These are phyloP conservation scores for Leccinum pseudoinsigne DNA, from an alignment of 1,284 basidiomycete genomes.

Conservation along the genomic window DNA sequence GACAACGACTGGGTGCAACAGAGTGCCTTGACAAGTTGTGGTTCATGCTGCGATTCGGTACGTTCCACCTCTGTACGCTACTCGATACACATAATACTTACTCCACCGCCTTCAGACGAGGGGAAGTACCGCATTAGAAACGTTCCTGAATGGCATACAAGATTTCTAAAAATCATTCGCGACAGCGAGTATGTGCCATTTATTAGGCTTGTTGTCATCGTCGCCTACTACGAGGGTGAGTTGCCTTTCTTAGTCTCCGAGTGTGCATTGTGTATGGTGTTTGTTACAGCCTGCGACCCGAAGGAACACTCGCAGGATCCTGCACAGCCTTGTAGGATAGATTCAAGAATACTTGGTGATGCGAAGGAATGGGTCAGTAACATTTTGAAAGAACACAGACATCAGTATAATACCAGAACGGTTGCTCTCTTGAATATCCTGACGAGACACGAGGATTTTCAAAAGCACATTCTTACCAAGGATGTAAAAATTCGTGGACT, in stretches of 20 bases:
- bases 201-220: slow-evolving; percentile 7
- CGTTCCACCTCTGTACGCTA: background rate
- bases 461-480: slow-evolving; percentile 12
- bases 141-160: slow-evolving; percentile 10
- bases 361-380: slow-evolving; percentile 9
- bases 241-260: slow-evolving; percentile 6
- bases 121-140: slow-evolving; percentile 22
- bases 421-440: slow-evolving; percentile 24
- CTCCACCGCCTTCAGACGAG: slow-evolving; percentile 16
- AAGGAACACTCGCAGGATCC: background rate
- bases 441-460: slow-evolving; percentile 17
- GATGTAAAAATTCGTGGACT: slow-evolving; percentile 15
- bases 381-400: slow-evolving; percentile 12
- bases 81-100: background rate
- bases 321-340: background rate
- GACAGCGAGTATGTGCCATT: slow-evolving; percentile 10
- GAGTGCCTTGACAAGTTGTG: background rate
- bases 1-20: background rate
- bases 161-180: slow-evolving; percentile 15
- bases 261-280: background rate
- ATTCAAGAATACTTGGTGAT: slow-evolving; percentile 4
- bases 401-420: slow-evolving; percentile 22
- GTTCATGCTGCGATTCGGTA: slow-evolving; percentile 19
- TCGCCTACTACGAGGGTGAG: slow-evolving; percentile 27
- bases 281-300: slow-evolving; percentile 11